phyloP scores from a whole-genome alignment of 768 basidiomycete species.

The Tephrocybe rancida region DNA sequence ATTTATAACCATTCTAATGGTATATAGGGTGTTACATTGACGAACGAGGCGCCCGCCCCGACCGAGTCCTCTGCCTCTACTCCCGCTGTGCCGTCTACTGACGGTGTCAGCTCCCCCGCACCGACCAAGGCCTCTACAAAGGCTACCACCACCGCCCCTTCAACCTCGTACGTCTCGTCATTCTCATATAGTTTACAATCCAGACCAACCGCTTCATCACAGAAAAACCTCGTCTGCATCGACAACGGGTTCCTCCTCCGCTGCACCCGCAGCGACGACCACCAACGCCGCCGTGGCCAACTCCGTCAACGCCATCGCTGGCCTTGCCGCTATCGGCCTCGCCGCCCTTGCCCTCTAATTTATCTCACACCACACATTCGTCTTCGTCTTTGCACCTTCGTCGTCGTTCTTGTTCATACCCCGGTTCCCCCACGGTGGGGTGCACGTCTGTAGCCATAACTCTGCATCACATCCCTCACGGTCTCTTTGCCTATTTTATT shows the following conservation, averaged over 20 bases:
- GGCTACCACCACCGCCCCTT: slow-evolving; percentile 12
- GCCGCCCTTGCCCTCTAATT: slow-evolving; percentile 47
- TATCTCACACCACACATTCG: background rate
- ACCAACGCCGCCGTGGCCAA: slow-evolving; percentile 22
- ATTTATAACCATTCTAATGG: background rate
- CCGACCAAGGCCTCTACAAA: slow-evolving; percentile 11
- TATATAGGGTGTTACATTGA: slow-evolving; percentile 56
- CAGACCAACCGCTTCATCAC: background rate
- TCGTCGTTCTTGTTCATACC: background rate
- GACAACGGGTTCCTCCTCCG: background rate
- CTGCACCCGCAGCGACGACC: slow-evolving; percentile 12
- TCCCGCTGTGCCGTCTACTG: slow-evolving; percentile 6
- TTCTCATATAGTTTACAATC: background rate
- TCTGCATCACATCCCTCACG: background rate
- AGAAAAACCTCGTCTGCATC: background rate
- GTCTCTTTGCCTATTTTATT: background rate
- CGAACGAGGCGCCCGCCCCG: slow-evolving; percentile 21
- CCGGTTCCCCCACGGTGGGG: background rate
- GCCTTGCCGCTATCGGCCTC: slow-evolving; percentile 44
- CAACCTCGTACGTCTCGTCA: background rate
- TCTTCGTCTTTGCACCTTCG: background rate
- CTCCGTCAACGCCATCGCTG: slow-evolving; percentile 38
- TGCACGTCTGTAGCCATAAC: background rate
- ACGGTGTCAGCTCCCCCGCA: background rate
- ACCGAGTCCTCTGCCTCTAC: slow-evolving; percentile 11